Evolutionary conservation across 176 grass and related monocot genomes (phyloP).

Genomic region (Eleusine indica): DNA sequence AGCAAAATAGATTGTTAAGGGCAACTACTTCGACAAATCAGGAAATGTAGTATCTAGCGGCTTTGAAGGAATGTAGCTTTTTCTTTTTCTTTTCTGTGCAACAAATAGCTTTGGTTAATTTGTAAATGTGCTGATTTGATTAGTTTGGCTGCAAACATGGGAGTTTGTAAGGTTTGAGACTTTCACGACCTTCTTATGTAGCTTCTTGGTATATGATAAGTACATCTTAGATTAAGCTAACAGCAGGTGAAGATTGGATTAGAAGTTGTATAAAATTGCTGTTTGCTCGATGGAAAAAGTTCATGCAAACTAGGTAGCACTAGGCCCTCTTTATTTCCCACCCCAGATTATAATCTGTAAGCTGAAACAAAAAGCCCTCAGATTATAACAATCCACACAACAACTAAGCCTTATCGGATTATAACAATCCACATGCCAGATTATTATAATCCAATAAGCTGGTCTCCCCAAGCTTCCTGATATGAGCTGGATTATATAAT

Average conservation of each 20-base stretch:
- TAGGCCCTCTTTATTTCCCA: background rate
- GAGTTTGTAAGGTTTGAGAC: constrained; percentile 12
- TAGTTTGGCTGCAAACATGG: constrained; percentile 3
- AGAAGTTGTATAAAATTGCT: background rate
- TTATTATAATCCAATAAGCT: background rate
- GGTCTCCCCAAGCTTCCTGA: background rate
- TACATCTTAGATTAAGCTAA: constrained; percentile 24
- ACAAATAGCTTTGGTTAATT: background rate
- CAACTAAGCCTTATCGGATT: background rate
- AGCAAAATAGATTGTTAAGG: constrained; percentile 1
- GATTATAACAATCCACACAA: background rate
- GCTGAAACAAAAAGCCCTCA: background rate
- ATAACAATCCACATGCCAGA: background rate
- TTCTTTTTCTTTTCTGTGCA: constrained; percentile 12
- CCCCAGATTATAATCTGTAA: background rate
- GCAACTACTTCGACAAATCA: background rate
- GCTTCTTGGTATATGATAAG: constrained; percentile 21
- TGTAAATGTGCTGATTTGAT: constrained; percentile 19
- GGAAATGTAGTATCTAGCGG: constrained; percentile 17
- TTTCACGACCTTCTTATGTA: constrained; percentile 21
- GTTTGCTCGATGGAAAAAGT: background rate
- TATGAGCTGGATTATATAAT: background rate
- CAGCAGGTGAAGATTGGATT: background rate
- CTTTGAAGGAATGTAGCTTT: constrained; percentile 21
- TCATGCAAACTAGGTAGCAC: background rate